Conservation (phyloP, 371 early-diverging fungal genomes). For the Capillidium heterosporum region DNA sequence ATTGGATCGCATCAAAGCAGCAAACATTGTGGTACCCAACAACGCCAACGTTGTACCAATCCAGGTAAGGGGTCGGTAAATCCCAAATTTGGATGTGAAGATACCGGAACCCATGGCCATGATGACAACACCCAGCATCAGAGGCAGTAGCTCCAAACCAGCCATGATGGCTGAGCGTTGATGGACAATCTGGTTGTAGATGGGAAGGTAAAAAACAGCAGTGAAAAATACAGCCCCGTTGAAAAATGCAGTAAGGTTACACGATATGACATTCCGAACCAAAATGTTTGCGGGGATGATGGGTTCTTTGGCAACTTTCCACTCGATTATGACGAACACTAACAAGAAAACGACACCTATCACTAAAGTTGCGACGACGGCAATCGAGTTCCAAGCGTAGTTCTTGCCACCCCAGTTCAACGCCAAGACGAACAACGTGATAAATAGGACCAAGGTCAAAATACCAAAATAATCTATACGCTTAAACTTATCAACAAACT, state of each 20-base stretch:
- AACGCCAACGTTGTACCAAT: not conserved
- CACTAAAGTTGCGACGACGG: slow-evolving; percentile 27
- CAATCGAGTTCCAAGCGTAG: slow-evolving; percentile 22
- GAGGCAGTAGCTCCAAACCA: slow-evolving; percentile 34
- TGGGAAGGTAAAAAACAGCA: slow-evolving; percentile 45
- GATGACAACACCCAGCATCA: slow-evolving; percentile 19
- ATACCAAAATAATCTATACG: slow-evolving; percentile 43
- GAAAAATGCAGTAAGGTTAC: slow-evolving; percentile 24
- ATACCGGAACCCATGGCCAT: slow-evolving; percentile 10
- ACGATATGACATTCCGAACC: slow-evolving; percentile 18
- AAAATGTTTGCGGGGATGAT: slow-evolving; percentile 28
- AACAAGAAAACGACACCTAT: slow-evolving; percentile 20
- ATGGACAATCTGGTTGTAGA: slow-evolving; percentile 28
- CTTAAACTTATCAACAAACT: slow-evolving; percentile 26
- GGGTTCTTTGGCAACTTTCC: slow-evolving; percentile 27
- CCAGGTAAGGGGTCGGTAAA: not conserved
- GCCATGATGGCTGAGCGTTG: slow-evolving; percentile 15
- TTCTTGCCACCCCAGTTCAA: slow-evolving; percentile 25
- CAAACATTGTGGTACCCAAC: not conserved
- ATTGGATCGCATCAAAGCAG: not conserved
- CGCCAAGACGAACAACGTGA: slow-evolving; percentile 25
- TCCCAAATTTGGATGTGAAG: slow-evolving; percentile 15
- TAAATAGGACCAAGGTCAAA: slow-evolving; percentile 15
- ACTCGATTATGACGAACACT: slow-evolving; percentile 21
- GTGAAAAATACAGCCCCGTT: slow-evolving; percentile 49